Percentiles rank a stretch among this genome's conserved stretches.
These are phyloP conservation scores for Plasmodium gallinaceum DNA, from an alignment of 169 alveolate species.

Conservation along the genomic window DNA sequence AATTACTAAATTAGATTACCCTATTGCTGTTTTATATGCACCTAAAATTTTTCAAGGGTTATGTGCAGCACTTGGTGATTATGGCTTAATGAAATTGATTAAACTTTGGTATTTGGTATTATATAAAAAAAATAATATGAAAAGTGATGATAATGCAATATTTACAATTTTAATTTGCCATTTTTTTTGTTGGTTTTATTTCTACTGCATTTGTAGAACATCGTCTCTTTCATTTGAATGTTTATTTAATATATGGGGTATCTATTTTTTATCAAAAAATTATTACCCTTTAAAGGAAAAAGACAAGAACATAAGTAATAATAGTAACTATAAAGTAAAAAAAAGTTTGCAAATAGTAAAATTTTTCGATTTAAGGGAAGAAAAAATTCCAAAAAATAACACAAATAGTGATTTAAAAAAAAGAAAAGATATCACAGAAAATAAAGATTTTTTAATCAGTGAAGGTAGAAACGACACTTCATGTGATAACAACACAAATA, in stretches of 20 bases:
- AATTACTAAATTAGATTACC: conserved; percentile 52
- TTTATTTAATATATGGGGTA: conserved; percentile 75
- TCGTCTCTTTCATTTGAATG: conserved; percentile 75
- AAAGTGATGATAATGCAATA: background rate
- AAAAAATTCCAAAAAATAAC: no score
- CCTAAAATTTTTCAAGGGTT: conserved; percentile 81
- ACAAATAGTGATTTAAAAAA: no score
- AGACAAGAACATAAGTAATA: background rate
- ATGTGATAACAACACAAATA: no score
- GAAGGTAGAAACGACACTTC: no score
- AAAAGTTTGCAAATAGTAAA: no score
- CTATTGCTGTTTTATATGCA: conserved; percentile 50
- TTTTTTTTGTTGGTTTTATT: conserved; percentile 76
- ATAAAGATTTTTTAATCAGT: no score
- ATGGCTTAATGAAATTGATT: conserved; percentile 72
- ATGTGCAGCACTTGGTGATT: conserved; percentile 82
- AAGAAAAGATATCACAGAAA: no score
- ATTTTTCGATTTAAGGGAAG: no score
- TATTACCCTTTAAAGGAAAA: conserved; percentile 14
- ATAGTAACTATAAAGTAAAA: background rate
- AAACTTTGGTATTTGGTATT: conserved; percentile 39
- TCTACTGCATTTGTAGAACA: conserved; percentile 76
- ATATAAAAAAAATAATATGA: background rate
- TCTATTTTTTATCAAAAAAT: conserved; percentile 67
- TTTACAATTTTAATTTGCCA: conserved; percentile 35